Conservation (phyloP, 108 stramenopile genomes). For the Pseudonitzschia multiseries region DNA sequence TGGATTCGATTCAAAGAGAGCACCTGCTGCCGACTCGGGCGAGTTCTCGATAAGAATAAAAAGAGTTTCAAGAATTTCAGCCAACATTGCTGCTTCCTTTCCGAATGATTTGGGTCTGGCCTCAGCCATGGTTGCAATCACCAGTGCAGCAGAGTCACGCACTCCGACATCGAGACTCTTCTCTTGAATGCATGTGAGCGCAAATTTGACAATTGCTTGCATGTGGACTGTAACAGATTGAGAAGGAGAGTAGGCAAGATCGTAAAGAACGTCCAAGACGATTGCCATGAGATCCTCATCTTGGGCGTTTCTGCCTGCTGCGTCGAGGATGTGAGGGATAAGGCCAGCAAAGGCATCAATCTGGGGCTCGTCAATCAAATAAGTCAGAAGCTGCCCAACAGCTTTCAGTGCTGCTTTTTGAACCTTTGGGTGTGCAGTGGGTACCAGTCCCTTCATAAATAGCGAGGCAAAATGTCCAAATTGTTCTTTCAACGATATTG, state of each 20-base stretch:
- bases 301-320: conserved; percentile 63
- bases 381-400: conserved; percentile 74
- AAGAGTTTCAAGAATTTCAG: conserved; percentile 72
- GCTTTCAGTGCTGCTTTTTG: conserved; percentile 85
- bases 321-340: conserved; percentile 75
- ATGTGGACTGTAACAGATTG: conserved; percentile 56
- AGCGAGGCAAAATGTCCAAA: conserved; percentile 72
- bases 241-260: conserved; percentile 72
- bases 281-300: conserved; percentile 82
- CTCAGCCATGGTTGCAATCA: conserved; percentile 92
- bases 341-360: conserved; percentile 73
- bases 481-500: conserved; percentile 73
- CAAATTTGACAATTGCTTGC: conserved; percentile 65
- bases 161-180: conserved; percentile 79
- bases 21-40: conserved; percentile 89
- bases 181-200: conserved; percentile 55
- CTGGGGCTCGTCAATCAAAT: conserved; percentile 70
- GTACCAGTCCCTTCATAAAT: conserved; percentile 67
- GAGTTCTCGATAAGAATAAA: conserved; percentile 88
- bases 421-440: conserved; percentile 60
- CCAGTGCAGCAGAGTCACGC: conserved; percentile 84
- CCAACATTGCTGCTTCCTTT: conserved; percentile 70
- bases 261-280: conserved; percentile 89
- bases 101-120: conserved; percentile 91
- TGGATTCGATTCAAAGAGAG: conserved; percentile 90